These are phyloP conservation scores for Aphanomyces astaci DNA, from an alignment of 352 stramenopile genomes.

Conservation along the genomic window DNA sequence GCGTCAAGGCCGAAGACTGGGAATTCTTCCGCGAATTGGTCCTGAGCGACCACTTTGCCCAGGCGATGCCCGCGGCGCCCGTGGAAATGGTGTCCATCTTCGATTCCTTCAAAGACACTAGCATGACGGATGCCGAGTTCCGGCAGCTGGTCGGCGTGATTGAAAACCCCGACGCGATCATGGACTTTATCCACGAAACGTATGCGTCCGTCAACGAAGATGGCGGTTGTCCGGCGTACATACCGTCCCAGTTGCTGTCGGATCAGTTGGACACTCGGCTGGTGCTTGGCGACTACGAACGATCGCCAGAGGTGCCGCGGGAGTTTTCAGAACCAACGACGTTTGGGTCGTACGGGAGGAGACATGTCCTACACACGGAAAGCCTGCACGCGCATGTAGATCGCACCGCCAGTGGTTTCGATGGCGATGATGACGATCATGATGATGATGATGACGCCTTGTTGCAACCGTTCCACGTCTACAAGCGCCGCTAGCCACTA, in stretches of 20 bases:
- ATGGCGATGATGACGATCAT: conserved; percentile 9
- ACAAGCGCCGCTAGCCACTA: background rate
- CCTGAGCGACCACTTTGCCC: conserved; percentile 21
- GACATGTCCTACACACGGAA: background rate
- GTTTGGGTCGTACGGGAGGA: background rate
- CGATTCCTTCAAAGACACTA: conserved; percentile 23
- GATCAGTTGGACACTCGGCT: too few species aligned
- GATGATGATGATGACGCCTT: conserved; percentile 11
- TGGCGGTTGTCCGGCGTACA: too few species aligned
- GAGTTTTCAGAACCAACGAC: background rate
- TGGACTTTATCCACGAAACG: conserved; percentile 24
- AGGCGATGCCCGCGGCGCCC: conserved; percentile 5
- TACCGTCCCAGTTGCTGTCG: too few species aligned
- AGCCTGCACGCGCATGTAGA: conserved; percentile 9
- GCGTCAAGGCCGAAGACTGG: conserved; percentile 20
- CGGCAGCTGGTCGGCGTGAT: conserved; percentile 11
- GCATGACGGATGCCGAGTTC: conserved; percentile 23
- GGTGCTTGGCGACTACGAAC: too few species aligned
- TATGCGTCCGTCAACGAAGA: conserved; percentile 6
- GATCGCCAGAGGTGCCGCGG: too few species aligned
- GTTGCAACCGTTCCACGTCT: conserved; percentile 7
- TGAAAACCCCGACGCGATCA: conserved; percentile 20
- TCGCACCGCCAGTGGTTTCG: too few species aligned
- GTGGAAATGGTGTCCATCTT: conserved; percentile 14
- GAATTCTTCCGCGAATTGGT: conserved; percentile 20